phyloP scores from a whole-genome alignment of 768 basidiomycete genomes.

The Coprinopsis marcescibilis region DNA sequence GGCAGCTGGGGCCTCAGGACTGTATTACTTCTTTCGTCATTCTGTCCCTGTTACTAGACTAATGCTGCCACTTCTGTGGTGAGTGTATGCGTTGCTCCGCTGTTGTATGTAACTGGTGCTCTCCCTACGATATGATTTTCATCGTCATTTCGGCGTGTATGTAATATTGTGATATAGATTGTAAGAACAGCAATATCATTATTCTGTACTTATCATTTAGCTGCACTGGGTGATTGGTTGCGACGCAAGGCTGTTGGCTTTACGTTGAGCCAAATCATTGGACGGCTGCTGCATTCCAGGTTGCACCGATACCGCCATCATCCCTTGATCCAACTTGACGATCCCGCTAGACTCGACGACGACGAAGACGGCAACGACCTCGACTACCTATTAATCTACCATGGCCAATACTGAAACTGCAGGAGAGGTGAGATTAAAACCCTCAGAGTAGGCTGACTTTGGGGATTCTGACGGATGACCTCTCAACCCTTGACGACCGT shows the following conservation, averaged over 20 bases:
- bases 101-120: background rate
- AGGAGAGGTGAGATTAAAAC: slow-evolving; percentile 21
- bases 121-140: background rate
- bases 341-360: background rate
- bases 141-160: slow-evolving; percentile 6
- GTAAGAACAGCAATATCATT: slow-evolving; percentile 6
- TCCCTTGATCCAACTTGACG: background rate
- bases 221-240: background rate
- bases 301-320: slow-evolving; percentile 8
- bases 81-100: background rate
- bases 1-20: slow-evolving; percentile 3
- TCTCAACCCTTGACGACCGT: no score
- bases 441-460: no score
- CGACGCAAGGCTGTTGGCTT: background rate
- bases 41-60: background rate
- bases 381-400: no score
- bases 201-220: background rate
- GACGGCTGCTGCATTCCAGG: background rate
- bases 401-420: slow-evolving; percentile 19
- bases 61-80: background rate
- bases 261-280: background rate
- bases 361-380: background rate
- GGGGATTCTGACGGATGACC: no score
- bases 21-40: slow-evolving; percentile 2
- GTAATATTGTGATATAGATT: slow-evolving; percentile 11